These are phyloP conservation scores for Petasospora rhodanensis DNA, from an alignment of 1,139 yeast genomes.

Conservation along the genomic window DNA sequence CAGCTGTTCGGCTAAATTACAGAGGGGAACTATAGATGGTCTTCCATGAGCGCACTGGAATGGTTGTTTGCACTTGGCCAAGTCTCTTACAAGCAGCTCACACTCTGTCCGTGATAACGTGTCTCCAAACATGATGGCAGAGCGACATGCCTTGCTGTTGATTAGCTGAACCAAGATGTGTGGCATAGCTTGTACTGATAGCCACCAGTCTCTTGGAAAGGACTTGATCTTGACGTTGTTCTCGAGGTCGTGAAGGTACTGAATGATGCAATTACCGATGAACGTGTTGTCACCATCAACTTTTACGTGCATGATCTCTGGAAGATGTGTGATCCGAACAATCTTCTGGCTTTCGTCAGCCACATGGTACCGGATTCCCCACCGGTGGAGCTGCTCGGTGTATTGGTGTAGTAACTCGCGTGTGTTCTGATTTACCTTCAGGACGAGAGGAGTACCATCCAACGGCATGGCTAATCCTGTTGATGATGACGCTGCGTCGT, in stretches of 20 bases:
- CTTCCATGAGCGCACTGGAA: constrained; percentile 88
- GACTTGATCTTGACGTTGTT: constrained; percentile 18
- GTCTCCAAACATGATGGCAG: constrained; percentile 74
- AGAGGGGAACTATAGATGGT: constrained; percentile 65
- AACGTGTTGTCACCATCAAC: constrained; percentile 27
- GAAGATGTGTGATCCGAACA: constrained; percentile 36
- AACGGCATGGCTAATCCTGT: constrained; percentile 17
- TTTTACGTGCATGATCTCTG: constrained; percentile 34
- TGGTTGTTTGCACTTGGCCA: constrained; percentile 53
- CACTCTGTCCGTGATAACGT: constrained; percentile 41
- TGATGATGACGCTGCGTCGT: constrained; percentile 9
- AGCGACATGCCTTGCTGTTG: constrained; percentile 65
- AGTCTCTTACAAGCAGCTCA: constrained; percentile 34
- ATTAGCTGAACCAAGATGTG: constrained; percentile 43
- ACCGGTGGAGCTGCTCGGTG: constrained; percentile 30
- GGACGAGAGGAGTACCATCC: constrained; percentile 4
- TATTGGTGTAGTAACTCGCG: constrained; percentile 30
- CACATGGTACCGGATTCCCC: constrained; percentile 49
- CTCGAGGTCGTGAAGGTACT: constrained; percentile 40
- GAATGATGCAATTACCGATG: constrained; percentile 35
- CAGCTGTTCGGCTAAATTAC: constrained; percentile 18
- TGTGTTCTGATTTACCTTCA: constrained; percentile 30
- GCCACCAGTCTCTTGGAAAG: constrained; percentile 29
- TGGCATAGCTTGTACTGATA: constrained; percentile 39
- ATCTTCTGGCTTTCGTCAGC: not conserved